These are phyloP conservation scores for Psilocybe mexicana DNA, from an alignment of 1,284 basidiomycete genomes.

Conservation along the genomic window DNA sequence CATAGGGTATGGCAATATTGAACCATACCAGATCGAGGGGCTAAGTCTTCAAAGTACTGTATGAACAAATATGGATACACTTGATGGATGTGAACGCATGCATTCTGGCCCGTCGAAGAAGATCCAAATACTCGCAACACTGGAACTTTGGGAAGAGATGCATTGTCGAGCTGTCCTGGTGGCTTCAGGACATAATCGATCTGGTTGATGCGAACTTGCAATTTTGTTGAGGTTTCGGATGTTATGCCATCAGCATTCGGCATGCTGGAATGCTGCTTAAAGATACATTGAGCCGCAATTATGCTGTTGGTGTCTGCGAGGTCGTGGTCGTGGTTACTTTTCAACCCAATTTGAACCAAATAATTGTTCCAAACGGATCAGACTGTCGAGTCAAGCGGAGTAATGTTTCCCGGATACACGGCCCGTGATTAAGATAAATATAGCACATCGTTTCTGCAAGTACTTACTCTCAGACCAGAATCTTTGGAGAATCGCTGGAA, in stretches of 20 bases:
- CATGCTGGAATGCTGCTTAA: not conserved
- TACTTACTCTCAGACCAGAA: too few relatives aligned
- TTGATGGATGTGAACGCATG: conserved; percentile 91
- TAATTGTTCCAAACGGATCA: too few relatives aligned
- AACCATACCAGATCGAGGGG: conserved; percentile 39
- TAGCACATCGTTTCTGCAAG: too few relatives aligned
- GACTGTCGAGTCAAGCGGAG: too few relatives aligned
- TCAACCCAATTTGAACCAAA: too few relatives aligned
- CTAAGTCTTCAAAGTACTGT: conserved; percentile 64
- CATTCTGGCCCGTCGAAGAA: conserved; percentile 75
- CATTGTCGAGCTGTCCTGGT: conserved; percentile 65
- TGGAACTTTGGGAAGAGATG: conserved; percentile 65
- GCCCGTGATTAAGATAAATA: too few relatives aligned
- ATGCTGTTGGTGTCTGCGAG: not conserved
- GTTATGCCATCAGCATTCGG: not conserved
- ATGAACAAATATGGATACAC: conserved; percentile 82
- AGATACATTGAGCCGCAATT: not conserved
- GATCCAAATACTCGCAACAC: conserved; percentile 87
- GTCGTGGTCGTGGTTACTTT: too few relatives aligned
- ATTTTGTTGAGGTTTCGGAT: conserved; percentile 25
- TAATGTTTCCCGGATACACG: too few relatives aligned
- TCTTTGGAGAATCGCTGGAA: too few relatives aligned
- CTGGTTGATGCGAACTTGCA: conserved; percentile 63
- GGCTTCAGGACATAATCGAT: conserved; percentile 63
- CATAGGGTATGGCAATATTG: not conserved